These are phyloP conservation scores for Stenogyne calaminthoides DNA, from an alignment of 305 asterid species.

Conservation along the genomic window DNA sequence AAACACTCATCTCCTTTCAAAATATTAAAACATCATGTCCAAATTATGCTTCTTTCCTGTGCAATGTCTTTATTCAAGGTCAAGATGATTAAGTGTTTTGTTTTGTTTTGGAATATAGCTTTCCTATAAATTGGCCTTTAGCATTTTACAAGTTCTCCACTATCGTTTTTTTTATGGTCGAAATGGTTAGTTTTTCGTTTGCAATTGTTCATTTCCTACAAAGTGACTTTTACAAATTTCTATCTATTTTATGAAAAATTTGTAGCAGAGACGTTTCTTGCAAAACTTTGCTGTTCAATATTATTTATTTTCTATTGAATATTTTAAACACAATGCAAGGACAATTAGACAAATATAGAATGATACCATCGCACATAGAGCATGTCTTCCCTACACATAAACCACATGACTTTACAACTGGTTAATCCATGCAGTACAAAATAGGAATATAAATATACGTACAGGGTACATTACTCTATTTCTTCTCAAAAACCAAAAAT, in stretches of 20 bases:
- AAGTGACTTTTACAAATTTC: neutral
- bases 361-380: neutral
- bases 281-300: neutral
- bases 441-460: neutral
- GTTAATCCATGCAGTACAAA: neutral
- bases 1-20: too few relatives aligned
- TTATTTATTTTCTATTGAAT: neutral
- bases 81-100: neutral
- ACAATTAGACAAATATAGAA: neutral
- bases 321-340: neutral
- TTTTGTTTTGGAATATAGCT: neutral
- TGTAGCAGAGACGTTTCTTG: neutral
- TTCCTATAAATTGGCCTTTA: neutral
- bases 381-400: slow-evolving; percentile 28
- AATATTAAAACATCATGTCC: too few relatives aligned
- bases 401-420: slow-evolving; percentile 12
- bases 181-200: neutral
- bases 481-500: slow-evolving; percentile 14
- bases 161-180: neutral
- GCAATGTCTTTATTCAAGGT: neutral
- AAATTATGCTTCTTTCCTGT: too few relatives aligned
- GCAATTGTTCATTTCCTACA: neutral
- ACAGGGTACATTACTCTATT: neutral
- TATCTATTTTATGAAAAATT: neutral
- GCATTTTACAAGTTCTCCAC: neutral